Percentiles rank a stretch among this genome's conserved stretches.
Evolutionary conservation across 140 eudicot genomes (phyloP).

Genomic region (Cichorium intybus): DNA sequence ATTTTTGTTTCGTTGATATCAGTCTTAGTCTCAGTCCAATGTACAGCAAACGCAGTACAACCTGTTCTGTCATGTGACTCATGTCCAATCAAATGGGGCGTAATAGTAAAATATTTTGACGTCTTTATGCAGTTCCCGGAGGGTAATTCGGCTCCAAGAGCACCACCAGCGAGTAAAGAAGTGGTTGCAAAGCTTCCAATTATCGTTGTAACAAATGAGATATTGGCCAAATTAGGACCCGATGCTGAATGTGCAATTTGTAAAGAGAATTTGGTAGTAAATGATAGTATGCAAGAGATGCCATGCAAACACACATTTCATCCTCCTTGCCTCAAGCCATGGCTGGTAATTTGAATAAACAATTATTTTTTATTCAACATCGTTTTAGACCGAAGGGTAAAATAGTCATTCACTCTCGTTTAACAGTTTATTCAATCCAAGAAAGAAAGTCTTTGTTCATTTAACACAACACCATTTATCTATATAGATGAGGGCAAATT

Average conservation of each 20-base stretch:
- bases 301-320: constrained; percentile 96
- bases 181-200: constrained; percentile 90
- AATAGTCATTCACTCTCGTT: too few species aligned
- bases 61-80: not conserved
- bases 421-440: too few species aligned
- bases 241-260: constrained; percentile 91
- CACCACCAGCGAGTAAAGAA: constrained; percentile 94
- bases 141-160: constrained; percentile 49
- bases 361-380: too few species aligned
- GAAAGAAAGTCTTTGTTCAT: too few species aligned
- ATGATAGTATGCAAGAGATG: constrained; percentile 88
- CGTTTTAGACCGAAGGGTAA: too few species aligned
- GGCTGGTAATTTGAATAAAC: constrained; percentile 95
- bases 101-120: not conserved
- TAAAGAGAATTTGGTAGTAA: constrained; percentile 67
- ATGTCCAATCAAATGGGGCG: not conserved
- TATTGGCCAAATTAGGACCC: constrained; percentile 49
- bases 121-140: constrained; percentile 53
- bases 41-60: not conserved
- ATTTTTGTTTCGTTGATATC: not conserved
- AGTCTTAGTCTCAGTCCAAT: not conserved
- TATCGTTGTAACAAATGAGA: constrained; percentile 57
- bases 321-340: constrained; percentile 95
- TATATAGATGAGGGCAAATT: too few species aligned
- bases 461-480: too few species aligned